Evolutionary conservation across 129 eudicot species (phyloP), one percentile per base, ranked within the genome.

Genomic region (Flaveria robusta): DNA sequence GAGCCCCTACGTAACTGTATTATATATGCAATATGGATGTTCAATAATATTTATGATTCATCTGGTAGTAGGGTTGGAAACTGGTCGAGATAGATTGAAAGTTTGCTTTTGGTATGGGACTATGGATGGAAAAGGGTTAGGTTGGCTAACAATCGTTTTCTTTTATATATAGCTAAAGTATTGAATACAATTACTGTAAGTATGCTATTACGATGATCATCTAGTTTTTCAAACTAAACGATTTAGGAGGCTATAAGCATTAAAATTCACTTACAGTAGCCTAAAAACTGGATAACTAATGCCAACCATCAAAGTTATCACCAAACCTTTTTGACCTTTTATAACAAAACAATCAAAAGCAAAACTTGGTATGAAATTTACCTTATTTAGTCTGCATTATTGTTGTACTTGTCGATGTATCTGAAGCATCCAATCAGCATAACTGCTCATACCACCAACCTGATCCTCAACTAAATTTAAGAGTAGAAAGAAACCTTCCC

Each of bases 401-500:
- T 88, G 91, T 63, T 91, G 99, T 74, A 89, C 88, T 86, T 95
- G 99, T 74, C 99, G 84, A 77, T 86, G 86, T 62, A 95, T 78
- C 76, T 86, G 96, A 79, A 84, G 47, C 71, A 95, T 77, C 99
- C 99, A 95, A 49, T 95, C 99, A 75, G 72, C 81, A 74, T 95
- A 95, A 69, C 99, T 86, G 71, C 78, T 95, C 79, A 85, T 78
- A 75, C 92, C 92, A 71, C 94, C 88, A 43, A 73, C 83, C 68
- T 86, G 96, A 77, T 95, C 97, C 81, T 95, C 99, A 37, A 91
- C 86, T 42, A 91, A 81, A 77, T 89, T 91, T 60, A 94, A 77
- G 24, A 95, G 92, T 63, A 93, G 79, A 80, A 91, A 91, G 84
- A 87, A 95, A 34, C 96, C 94, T 89, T 95, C 99, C 24, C 97